Evolutionary conservation across 495 filamentous ascomycete species (phyloP).

Genomic region (Trichoderma reesei): DNA sequence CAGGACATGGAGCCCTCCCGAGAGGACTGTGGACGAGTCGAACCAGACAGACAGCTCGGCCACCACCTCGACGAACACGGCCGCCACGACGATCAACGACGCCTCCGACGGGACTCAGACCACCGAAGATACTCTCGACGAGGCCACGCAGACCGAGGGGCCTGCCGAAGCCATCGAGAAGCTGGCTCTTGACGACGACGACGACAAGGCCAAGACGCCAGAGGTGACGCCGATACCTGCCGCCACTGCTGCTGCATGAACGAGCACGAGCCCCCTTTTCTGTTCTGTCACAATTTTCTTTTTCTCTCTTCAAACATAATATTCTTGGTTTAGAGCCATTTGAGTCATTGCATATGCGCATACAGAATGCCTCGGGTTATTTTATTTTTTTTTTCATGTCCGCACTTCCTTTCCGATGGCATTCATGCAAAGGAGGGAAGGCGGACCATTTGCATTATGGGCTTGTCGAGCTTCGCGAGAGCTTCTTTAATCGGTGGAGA

Average conservation of each 20-base stretch:
- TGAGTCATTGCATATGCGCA: background rate
- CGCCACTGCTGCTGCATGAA: background rate
- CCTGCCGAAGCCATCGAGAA: slow-evolving; percentile 19
- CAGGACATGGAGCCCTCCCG: slow-evolving; percentile 19
- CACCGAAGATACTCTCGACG: slow-evolving; percentile 10
- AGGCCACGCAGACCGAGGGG: background rate
- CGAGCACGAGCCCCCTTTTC: background rate
- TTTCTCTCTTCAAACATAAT: no score
- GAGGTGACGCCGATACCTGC: slow-evolving; percentile 17
- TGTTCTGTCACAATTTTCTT: background rate
- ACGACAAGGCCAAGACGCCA: slow-evolving; percentile 4
- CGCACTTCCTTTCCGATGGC: background rate
- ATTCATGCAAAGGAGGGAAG: background rate
- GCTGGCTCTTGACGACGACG: slow-evolving; percentile 12
- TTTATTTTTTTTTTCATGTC: background rate
- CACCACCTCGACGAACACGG: background rate
- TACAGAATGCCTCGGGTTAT: slow-evolving; percentile 9
- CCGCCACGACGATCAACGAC: slow-evolving; percentile 11
- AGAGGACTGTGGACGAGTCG: slow-evolving; percentile 11
- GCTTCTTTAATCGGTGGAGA: background rate
- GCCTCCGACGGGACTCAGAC: slow-evolving; percentile 16
- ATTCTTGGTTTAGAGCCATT: background rate
- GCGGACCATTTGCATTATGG: background rate
- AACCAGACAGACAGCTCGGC: background rate
- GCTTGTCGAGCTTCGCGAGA: background rate